Evolutionary conservation across 805 yeast species (phyloP), one percentile per base, ranked within the genome.

Genomic region (Suhomyces sp.): DNA sequence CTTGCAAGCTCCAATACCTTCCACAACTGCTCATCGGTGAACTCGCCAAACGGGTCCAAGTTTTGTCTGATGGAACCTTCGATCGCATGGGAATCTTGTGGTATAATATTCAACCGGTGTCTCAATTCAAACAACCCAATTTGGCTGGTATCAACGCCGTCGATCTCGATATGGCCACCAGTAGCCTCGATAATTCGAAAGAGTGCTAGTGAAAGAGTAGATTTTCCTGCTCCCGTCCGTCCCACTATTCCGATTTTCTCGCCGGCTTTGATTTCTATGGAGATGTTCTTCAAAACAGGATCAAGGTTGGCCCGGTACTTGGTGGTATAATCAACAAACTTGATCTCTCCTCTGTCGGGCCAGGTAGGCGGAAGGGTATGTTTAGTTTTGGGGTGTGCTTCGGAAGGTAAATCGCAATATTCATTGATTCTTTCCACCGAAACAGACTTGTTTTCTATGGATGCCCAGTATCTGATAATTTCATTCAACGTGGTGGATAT

Each of bases 371-470:
- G 53, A 5, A 59, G 60, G 17, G 59, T 41, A 33, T 52, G 36
- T 8, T 48, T 49, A 8, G 6, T 24, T 9, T 7, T 42, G 23
- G 46, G 19, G 22, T 53, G 54, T 17, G 60, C 61, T 42, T 63
- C 66, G 3, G 65, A 54, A 1, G 56, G 60, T 50, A 73, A 60
- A 47, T 67, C 63, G 53, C 72, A 67, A 54, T 71, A 73, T 47
- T 73, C 78, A 44, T 71, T 59, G 36, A 72, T 58, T 57, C 78
- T 66, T 56, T 73, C 77, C 17, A 73, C 61, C 9, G 71, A 62
- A 47, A 72, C 69, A 1, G 73, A 61, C 49, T 63, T 64, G 6
- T 68, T 65, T 56, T 72, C 76, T 26, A 71, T 58, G 29, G 68
- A 72, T 1, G 76, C 70, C 69, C 73, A 70, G 42, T 57, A 56